phyloP scores from a whole-genome alignment of 495 filamentous ascomycete genomes.

The Xylaria longipes region DNA sequence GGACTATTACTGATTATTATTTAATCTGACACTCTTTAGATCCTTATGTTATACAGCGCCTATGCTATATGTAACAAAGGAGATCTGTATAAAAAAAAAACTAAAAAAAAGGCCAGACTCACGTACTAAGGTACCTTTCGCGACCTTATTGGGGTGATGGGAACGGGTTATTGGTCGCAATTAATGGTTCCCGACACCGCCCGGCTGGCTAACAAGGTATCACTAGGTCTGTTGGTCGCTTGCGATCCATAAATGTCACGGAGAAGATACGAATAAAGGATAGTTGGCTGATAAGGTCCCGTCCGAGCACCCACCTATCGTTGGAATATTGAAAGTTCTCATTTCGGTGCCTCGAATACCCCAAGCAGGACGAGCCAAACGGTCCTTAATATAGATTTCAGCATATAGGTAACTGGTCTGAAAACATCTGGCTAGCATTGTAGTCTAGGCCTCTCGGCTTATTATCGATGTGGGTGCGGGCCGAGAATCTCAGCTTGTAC shows the following conservation, averaged over 20 bases:
- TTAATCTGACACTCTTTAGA: background rate
- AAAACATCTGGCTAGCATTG: background rate
- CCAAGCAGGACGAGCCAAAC: background rate
- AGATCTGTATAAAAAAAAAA: too few relatives aligned
- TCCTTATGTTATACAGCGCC: background rate
- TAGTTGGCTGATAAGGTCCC: constrained; percentile 10
- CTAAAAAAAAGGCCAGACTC: background rate
- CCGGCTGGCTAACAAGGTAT: background rate
- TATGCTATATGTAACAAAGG: background rate
- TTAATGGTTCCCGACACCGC: background rate
- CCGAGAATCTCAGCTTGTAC: background rate
- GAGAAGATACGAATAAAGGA: constrained; percentile 5
- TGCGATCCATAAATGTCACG: background rate
- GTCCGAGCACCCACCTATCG: background rate
- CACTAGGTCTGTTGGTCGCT: background rate
- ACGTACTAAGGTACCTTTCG: background rate
- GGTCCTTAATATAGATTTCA: background rate
- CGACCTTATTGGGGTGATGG: background rate
- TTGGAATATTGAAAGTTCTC: background rate
- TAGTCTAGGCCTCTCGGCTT: background rate
- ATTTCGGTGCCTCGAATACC: background rate
- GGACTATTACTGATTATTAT: background rate
- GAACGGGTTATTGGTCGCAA: background rate
- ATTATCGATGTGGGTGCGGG: background rate
- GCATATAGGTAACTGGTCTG: background rate